Base-by-base conservation (phyloP, 306 rosid genomes). In the Medicago lupulina region DNA sequence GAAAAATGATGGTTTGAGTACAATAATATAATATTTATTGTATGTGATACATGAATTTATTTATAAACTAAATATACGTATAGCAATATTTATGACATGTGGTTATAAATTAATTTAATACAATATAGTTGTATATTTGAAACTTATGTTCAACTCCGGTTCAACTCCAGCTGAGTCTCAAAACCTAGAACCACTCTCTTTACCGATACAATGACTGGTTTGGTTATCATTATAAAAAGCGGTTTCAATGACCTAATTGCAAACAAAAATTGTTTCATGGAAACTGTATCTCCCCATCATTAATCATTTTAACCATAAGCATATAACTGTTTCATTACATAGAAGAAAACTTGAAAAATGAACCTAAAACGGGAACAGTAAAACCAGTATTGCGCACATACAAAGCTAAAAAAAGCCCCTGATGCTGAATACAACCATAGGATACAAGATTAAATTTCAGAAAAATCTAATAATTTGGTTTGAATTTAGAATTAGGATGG, bases 91-190 rank as follows among this genome's bases (percentile, higher is more conserved):
- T 50, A 9, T 51, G n/a, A 51, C 13, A 8, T 17, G 17, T 53
- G 25, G 11, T 53, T 53, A 53, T 60, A 60, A 60, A 60, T 60
- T 60, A 60, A 28, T 60, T 28, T 60, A 25, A 31, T 14, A 60
- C 41, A 25, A 60, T 28, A 60, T 60, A 28, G 5, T 14, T 14
- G 41, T 28, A 28, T 60, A 28, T 60, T 1, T 60, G 67, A 31
- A 60, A 60, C 40, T 31, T 60, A 60, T 13, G 17, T 60, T 60
- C 43, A 15, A 60, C 19, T 23, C 17, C 43, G 31, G 17, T 60
- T 60, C 43, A 15, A 60, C 19, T 23, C 17, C 43, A 60, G 40
- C 40, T 31, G 41, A 28, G n/a, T 19, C 67, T 60, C 67, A 61
- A 31, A 31, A 61, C 43, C 43, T 14, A 61, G 31, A 61, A 14